These are phyloP conservation scores for Capronia epimyces DNA, from an alignment of 2,329 filamentous ascomycete genomes.

Conservation along the genomic window DNA sequence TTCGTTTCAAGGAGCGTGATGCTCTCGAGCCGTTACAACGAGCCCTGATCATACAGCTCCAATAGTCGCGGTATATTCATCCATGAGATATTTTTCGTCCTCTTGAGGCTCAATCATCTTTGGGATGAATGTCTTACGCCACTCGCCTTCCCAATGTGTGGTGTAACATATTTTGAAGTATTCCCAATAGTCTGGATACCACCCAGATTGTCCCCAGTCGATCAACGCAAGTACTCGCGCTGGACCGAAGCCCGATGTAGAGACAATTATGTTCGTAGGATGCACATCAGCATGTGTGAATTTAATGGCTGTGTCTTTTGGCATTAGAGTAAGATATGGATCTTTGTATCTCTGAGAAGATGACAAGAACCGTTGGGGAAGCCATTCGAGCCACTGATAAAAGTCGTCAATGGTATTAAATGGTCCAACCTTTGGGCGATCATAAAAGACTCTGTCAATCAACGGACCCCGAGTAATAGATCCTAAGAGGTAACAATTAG, in stretches of 20 bases:
- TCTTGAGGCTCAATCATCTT: constrained; percentile 19
- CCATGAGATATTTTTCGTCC: constrained; percentile 7
- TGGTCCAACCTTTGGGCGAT: constrained; percentile 5
- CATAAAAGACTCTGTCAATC: constrained; percentile 6
- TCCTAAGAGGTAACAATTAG: constrained; percentile 1
- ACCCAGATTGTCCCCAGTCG: constrained; percentile 34
- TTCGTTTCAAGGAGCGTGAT: no score
- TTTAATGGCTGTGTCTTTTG: constrained; percentile 32
- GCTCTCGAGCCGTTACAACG: no score
- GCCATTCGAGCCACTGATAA: constrained; percentile 7
- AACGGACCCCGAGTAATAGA: constrained; percentile 6
- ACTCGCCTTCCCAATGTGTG: constrained; percentile 18
- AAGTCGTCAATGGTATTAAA: constrained; percentile 1
- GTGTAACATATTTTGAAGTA: constrained; percentile 31
- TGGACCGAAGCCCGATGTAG: constrained; percentile 10
- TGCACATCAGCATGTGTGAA: constrained; percentile 37
- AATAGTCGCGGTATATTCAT: constrained; percentile 7
- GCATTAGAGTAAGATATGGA: constrained; percentile 20
- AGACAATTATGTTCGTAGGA: constrained; percentile 34
- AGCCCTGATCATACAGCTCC: constrained; percentile 14
- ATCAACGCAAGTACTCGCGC: constrained; percentile 30
- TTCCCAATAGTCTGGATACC: constrained; percentile 36
- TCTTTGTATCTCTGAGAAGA: constrained; percentile 2
- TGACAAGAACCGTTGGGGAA: constrained; percentile 2
- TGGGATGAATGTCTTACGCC: constrained; percentile 24